These are phyloP conservation scores for Blastocystis sp. DNA, from an alignment of 352 stramenopile species.

Conservation along the genomic window DNA sequence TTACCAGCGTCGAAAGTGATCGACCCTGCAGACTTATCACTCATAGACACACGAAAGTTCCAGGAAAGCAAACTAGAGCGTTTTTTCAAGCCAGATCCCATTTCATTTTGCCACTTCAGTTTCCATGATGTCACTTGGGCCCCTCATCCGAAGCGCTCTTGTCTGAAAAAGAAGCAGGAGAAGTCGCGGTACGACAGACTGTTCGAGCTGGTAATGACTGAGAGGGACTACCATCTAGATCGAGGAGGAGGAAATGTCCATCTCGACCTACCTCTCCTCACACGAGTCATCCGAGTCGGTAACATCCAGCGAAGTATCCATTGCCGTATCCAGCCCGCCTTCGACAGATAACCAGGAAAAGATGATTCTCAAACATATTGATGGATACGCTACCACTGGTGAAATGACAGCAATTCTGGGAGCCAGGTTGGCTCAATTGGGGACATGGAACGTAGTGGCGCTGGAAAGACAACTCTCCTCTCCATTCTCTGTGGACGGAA, in stretches of 20 bases:
- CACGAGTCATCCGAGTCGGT: neutral
- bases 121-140: neutral
- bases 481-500: conserved; percentile 45
- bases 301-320: neutral
- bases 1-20: too few relatives aligned
- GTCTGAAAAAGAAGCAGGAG: neutral
- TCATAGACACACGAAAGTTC: neutral
- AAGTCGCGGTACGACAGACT: neutral
- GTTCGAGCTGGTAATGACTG: neutral
- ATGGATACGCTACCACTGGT: conserved; percentile 24
- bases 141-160: neutral
- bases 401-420: conserved; percentile 54
- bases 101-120: neutral
- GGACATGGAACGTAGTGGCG: conserved; percentile 21
- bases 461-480: conserved; percentile 46
- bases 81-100: neutral
- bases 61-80: neutral
- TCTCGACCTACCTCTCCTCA: neutral
- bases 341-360: neutral
- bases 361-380: conserved; percentile 41
- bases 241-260: neutral
- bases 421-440: neutral
- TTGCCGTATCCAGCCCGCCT: neutral
- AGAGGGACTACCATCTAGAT: neutral
- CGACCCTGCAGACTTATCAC: too few relatives aligned